Base-by-base conservation (phyloP, 371 early-diverging fungal species). In the Nematocida parisii region DNA sequence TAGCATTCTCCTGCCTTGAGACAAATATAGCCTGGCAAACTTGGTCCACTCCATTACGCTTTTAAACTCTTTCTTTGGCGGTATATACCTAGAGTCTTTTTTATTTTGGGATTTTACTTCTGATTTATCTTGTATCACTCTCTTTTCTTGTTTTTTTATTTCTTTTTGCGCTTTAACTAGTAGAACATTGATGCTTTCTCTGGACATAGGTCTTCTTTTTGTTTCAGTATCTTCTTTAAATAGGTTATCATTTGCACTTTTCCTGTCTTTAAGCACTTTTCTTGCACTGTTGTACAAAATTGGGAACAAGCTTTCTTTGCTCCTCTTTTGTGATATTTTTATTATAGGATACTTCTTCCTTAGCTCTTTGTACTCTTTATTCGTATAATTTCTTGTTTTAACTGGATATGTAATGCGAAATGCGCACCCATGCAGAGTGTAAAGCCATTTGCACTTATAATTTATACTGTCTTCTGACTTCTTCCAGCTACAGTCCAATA, bases 1-100 rank as follows among this genome's bases (percentile, higher is more conserved):
- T 73, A 98, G 90, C 95, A 97, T 95, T 85, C 94, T 95, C 88
- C 94, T 93, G 67, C 96, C 97, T 87, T 95, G 96, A n/a, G 93
- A 90, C 83, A 94, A 92, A 24, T 97, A 92, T 86, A 96, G 95
- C 57, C 96, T 88, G 71, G 96, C 95, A 39, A 94, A 95, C 88
- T 97, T 97, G 42, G 95, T 93, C 97, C 98, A 98, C 87, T 95
- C 96, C 27, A 97, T 89, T 83, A 97, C 95, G 3, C 90, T 90
- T 86, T 95, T 95, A 91, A 96, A 97, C 87, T 96, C 97, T 87
- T 97, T 95, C 68, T 96, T 96, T 2, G 93, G 90, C 83, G 92
- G 92, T 60, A 95, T 90, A 86, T 94, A 92, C 9, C 13, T 9
- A 50, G 13, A 13, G 7, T 22, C 3, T 58, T 11, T 7, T n/a